Evolutionary conservation across 768 basidiomycete species (phyloP), one percentile per base, ranked within the genome.

Genomic region (Erythrobasidium yunnanense): DNA sequence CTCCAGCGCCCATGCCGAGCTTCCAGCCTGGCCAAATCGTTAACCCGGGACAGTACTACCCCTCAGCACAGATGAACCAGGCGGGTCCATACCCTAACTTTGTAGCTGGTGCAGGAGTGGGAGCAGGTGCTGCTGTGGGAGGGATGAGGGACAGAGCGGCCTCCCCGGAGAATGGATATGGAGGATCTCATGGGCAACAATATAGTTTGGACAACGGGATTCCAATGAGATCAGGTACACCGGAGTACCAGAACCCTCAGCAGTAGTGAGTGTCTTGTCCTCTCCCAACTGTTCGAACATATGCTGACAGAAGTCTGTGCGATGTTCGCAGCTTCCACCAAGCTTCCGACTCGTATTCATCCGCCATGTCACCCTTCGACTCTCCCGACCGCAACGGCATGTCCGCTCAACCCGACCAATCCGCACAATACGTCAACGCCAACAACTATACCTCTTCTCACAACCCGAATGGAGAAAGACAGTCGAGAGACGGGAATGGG

Each of bases 21-120:
- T 66, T 66, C 65, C 65, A 66, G 54, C 65, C 65, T 25, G 65
- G 65, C 35, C 65, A 66, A 30, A 56, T 66, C 53, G 54, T 66
- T 27, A 29, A 46, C 18, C 29, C 60, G 7, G 60, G 47, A 11
- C 22, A 51, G 11, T 7, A 13, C 34, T 35, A 27, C 27, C 54
- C 54, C 34, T 13, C 25, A 8, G 27, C 8, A 29, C 8, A 33
- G 54, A 29, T 33, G 13, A 63, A 63, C 38, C 60, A 63, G 27
- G 20, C 45, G 17, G 49, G 60, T 8, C 60, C 60, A 23, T 63
- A 63, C 30, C 60, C 60, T 2, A 8, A 29, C 6, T 63, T 63
- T 27, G 11, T 23, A 23, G 11, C 25, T 33, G 34, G 34, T 8
- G 8, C 54, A 18, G 60, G 8, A 17, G 33, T 27, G 13, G 38